These are phyloP conservation scores for Kluyveromyces marxianus DNA, from an alignment of 1,139 yeast species.

Conservation along the genomic window DNA sequence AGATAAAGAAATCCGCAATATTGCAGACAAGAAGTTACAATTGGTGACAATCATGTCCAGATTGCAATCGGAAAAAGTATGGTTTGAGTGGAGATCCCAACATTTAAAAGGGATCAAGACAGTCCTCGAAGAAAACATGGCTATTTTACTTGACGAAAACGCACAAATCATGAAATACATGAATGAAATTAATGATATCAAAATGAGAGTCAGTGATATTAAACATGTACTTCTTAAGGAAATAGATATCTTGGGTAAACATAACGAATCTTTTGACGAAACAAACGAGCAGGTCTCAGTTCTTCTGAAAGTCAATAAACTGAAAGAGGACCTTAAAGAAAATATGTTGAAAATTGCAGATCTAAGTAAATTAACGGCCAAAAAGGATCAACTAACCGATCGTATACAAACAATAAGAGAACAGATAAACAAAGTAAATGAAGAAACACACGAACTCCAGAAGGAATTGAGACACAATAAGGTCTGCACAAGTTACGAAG, in stretches of 20 bases:
- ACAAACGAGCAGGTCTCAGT: slow-evolving; percentile 3
- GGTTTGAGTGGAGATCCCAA: slow-evolving; percentile 30
- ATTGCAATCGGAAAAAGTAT: slow-evolving; percentile 25
- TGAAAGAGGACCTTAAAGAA: slow-evolving; percentile 15
- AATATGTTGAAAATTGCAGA: slow-evolving; percentile 14
- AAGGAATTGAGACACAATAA: slow-evolving; percentile 15
- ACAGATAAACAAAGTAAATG: slow-evolving; percentile 15
- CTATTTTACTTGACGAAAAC: slow-evolving; percentile 42
- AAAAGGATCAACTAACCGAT: slow-evolving; percentile 7
- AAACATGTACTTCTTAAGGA: slow-evolving; percentile 43
- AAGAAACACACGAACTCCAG: slow-evolving; percentile 15
- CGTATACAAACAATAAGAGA: slow-evolving; percentile 11
- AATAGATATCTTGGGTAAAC: slow-evolving; percentile 40
- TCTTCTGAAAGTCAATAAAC: slow-evolving; percentile 9
- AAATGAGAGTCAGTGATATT: slow-evolving; percentile 38
- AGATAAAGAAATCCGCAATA: slow-evolving; percentile 10
- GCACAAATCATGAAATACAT: slow-evolving; percentile 26
- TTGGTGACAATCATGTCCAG: slow-evolving; percentile 22
- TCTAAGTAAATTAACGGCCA: slow-evolving; percentile 9
- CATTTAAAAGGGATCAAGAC: slow-evolving; percentile 25
- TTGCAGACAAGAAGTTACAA: slow-evolving; percentile 18
- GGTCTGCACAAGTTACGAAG: slow-evolving; percentile 19
- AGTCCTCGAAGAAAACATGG: slow-evolving; percentile 41
- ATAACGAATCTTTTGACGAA: slow-evolving; percentile 5
- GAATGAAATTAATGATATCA: slow-evolving; percentile 35